A percentile compares a stretch with the other conserved stretches of the same genome.
Conservation (phyloP, 306 rosid genomes). For the Casuarina equisetifolia region DNA sequence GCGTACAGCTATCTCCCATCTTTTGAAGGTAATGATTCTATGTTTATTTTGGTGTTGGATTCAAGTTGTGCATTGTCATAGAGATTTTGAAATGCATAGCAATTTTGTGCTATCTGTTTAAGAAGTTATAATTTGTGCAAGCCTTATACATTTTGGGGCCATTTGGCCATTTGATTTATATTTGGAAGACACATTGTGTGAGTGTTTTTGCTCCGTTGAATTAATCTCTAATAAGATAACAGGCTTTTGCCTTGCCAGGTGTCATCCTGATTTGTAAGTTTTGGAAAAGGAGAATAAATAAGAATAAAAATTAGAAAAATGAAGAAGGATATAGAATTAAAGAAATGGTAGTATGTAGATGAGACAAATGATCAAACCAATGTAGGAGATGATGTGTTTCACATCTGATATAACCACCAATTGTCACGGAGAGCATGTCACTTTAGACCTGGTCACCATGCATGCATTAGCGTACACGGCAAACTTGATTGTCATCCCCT, state of each 20-base stretch:
- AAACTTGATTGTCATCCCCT: not conserved
- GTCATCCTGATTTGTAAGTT: not conserved
- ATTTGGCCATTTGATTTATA: not conserved
- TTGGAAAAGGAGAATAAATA: not conserved
- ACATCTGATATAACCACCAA: not conserved
- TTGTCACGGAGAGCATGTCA: not conserved
- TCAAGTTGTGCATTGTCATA: not conserved
- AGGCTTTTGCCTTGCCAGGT: not conserved
- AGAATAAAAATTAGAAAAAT: not conserved
- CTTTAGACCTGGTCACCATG: not conserved
- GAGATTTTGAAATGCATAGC: not conserved
- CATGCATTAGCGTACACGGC: not conserved
- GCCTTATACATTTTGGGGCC: not conserved
- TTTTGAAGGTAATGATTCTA: conserved; percentile 65
- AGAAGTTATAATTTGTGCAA: not conserved
- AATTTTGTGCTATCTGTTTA: not conserved
- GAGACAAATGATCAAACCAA: not conserved
- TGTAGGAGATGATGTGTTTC: not conserved
- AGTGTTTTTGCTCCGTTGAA: not conserved
- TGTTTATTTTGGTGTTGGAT: not conserved
- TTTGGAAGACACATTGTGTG: not conserved
- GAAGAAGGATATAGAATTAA: not conserved
- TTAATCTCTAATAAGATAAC: not conserved
- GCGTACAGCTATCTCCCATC: conserved; percentile 62
- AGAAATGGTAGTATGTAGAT: not conserved